A percentile compares a stretch with the other conserved stretches of the same genome.
Conservation (phyloP, 768 basidiomycete genomes). For the Dentipellis sp. region DNA sequence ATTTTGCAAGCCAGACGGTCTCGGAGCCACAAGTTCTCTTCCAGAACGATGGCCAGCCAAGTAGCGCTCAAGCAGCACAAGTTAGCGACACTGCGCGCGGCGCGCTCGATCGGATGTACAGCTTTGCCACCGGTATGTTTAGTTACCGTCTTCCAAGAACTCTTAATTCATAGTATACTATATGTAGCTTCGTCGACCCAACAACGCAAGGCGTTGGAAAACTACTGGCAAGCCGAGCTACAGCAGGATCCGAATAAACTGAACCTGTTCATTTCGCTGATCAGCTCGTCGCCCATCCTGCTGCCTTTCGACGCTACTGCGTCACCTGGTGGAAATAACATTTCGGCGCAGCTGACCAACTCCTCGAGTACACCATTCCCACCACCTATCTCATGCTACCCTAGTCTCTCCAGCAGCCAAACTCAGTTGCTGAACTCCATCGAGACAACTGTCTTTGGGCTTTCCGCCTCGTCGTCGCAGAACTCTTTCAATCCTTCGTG, state of each 20-base stretch:
- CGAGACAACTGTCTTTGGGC: constrained; percentile 43
- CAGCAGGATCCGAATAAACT: constrained; percentile 36
- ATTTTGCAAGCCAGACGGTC: constrained; percentile 51
- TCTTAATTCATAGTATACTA: neutral
- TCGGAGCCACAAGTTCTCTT: constrained; percentile 36
- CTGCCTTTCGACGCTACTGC: constrained; percentile 50
- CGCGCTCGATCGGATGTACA: constrained; percentile 50
- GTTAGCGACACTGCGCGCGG: constrained; percentile 29
- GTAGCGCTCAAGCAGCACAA: constrained; percentile 32
- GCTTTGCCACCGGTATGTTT: constrained; percentile 45
- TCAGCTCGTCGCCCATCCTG: constrained; percentile 38
- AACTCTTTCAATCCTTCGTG: constrained; percentile 39
- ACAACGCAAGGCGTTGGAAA: constrained; percentile 33
- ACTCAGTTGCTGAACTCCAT: constrained; percentile 34
- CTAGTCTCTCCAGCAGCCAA: constrained; percentile 33
- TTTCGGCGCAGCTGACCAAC: constrained; percentile 32
- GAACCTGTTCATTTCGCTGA: constrained; percentile 33
- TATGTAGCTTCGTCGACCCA: constrained; percentile 48
- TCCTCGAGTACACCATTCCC: constrained; percentile 40
- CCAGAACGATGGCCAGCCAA: constrained; percentile 35
- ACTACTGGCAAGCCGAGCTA: constrained; percentile 48
- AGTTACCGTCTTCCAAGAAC: neutral
- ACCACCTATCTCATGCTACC: constrained; percentile 52
- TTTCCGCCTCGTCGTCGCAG: constrained; percentile 25
- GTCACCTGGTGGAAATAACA: constrained; percentile 17